A percentile compares a stretch with the other conserved stretches of the same genome.
Conservation (phyloP, 139 green algal species). For the Chlorella ohadii region DNA sequence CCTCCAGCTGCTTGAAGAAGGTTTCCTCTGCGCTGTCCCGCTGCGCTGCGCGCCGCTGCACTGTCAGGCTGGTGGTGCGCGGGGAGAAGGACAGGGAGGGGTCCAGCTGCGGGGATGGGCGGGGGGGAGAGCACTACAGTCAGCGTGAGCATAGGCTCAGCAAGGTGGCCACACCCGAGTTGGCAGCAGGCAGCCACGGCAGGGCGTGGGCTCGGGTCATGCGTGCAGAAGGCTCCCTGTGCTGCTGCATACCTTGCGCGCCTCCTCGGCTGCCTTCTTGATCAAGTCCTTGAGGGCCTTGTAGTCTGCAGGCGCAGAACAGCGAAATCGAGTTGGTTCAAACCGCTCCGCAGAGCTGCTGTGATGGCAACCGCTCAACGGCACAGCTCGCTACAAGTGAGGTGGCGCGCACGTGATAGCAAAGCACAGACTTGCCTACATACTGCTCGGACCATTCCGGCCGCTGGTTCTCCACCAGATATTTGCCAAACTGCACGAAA, state of each 20-base stretch:
- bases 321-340: no score
- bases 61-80: conserved; percentile 80
- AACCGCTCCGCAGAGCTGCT: no score
- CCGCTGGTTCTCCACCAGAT: conserved; percentile 76
- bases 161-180: no score
- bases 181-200: no score
- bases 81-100: conserved; percentile 61
- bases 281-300: conserved; percentile 88
- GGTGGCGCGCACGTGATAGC: not conserved
- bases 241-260: not conserved
- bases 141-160: no score
- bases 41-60: conserved; percentile 55
- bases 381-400: no score
- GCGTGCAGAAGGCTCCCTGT: no score
- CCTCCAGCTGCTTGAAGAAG: conserved; percentile 47
- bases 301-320: conserved; percentile 47
- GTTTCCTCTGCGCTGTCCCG: conserved; percentile 43
- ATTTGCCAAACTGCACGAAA: conserved; percentile 76
- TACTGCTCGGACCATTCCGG: conserved; percentile 35
- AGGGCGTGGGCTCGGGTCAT: no score
- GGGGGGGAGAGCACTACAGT: not conserved
- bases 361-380: no score
- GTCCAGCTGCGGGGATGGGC: conserved; percentile 23
- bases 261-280: conserved; percentile 64
- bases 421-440: not conserved